phyloP scores from a whole-genome alignment of 1,139 yeast genomes.

The Yamadazyma atlantica region DNA sequence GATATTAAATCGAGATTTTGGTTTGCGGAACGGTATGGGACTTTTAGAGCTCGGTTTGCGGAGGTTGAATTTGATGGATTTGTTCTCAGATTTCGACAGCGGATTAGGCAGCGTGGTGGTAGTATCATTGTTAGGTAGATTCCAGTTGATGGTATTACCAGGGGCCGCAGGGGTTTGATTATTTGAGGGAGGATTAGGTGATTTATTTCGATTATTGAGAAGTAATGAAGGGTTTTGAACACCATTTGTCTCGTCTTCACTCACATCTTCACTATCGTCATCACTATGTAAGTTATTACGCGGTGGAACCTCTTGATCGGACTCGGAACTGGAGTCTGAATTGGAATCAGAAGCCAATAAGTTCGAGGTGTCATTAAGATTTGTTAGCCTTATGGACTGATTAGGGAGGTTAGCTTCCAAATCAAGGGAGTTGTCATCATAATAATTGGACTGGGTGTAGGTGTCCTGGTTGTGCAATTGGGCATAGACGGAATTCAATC shows the following conservation, averaged over 20 bases:
- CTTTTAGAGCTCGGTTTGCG: constrained; percentile 10
- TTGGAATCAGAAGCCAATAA: constrained; percentile 37
- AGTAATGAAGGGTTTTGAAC: neutral
- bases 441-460: constrained; percentile 37
- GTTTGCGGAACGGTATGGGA: constrained; percentile 14
- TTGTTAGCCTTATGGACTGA: constrained; percentile 4
- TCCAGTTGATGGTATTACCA: neutral
- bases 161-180: neutral
- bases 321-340: constrained; percentile 35
- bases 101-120: neutral
- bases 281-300: constrained; percentile 1
- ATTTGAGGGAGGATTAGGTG: too few species aligned
- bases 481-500: constrained; percentile 49
- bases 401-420: constrained; percentile 13
- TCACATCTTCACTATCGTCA: constrained; percentile 9
- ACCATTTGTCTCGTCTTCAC: constrained; percentile 8
- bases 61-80: constrained; percentile 10
- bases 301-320: constrained; percentile 6
- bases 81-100: constrained; percentile 4
- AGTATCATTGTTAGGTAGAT: neutral
- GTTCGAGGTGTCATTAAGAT: constrained; percentile 10
- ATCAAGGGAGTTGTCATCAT: constrained; percentile 27
- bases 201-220: neutral
- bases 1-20: constrained; percentile 23
- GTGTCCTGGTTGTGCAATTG: constrained; percentile 35